Evolutionary conservation across 225 moss, liverwort and hornwort species (phyloP).

Genomic region (Lunularia cruciata): DNA sequence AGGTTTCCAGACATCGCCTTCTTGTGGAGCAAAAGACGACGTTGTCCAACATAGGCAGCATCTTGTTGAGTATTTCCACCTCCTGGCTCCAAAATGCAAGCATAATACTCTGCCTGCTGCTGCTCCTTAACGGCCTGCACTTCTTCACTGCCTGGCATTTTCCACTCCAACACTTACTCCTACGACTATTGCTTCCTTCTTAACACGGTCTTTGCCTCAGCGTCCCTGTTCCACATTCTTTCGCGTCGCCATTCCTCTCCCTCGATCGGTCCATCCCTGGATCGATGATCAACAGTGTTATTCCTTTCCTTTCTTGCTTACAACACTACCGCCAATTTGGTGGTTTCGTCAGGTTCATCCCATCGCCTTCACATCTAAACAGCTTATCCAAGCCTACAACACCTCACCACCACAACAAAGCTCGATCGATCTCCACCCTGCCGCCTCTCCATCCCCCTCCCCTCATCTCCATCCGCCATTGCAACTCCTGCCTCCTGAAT

Average conservation of each 20-base stretch:
- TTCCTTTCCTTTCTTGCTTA: neutral
- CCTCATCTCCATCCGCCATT: neutral
- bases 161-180: no score
- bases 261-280: neutral
- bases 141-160: constrained; percentile 39
- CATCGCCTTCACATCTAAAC: neutral
- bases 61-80: constrained; percentile 42
- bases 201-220: no score
- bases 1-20: constrained; percentile 70
- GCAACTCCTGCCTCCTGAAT: neutral
- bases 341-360: neutral
- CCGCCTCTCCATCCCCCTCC: neutral
- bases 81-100: constrained; percentile 80
- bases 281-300: no score
- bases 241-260: neutral
- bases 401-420: neutral
- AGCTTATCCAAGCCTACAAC: neutral
- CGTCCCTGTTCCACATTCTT: no score
- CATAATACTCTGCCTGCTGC: constrained; percentile 52
- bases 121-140: constrained; percentile 21
- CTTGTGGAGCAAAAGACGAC: constrained; percentile 72
- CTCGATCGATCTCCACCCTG: neutral
- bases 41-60: constrained; percentile 59
- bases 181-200: no score
- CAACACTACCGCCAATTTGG: neutral